phyloP scores from a whole-genome alignment of 768 basidiomycete genomes.

The Lactifluus subvellereus region DNA sequence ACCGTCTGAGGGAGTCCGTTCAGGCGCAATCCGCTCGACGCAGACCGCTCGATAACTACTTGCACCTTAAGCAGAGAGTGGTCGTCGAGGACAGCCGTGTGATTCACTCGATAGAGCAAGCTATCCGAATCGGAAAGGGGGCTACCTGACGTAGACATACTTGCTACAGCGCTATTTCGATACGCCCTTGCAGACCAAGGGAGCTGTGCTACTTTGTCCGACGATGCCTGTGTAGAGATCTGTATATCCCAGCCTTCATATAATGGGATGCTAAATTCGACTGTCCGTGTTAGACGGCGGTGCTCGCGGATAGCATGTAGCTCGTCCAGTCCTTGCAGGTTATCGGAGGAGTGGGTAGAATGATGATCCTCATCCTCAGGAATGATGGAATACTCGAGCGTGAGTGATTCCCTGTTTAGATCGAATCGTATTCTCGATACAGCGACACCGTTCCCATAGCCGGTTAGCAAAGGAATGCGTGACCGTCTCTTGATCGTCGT shows the following conservation, averaged over 20 bases:
- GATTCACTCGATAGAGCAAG: slow-evolving; percentile 58
- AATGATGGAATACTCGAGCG: slow-evolving; percentile 78
- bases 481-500: slow-evolving; percentile 70
- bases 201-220: slow-evolving; percentile 60
- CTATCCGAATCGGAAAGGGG: slow-evolving; percentile 44
- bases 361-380: slow-evolving; percentile 58
- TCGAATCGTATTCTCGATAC: slow-evolving; percentile 78
- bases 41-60: slow-evolving; percentile 74
- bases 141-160: slow-evolving; percentile 31
- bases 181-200: slow-evolving; percentile 67
- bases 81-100: slow-evolving; percentile 62
- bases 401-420: slow-evolving; percentile 74
- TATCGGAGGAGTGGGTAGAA: slow-evolving; percentile 29
- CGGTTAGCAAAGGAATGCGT: slow-evolving; percentile 66
- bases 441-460: slow-evolving; percentile 77
- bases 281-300: slow-evolving; percentile 61
- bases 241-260: slow-evolving; percentile 85
- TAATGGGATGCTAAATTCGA: slow-evolving; percentile 76
- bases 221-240: slow-evolving; percentile 67
- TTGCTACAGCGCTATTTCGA: slow-evolving; percentile 35
- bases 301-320: slow-evolving; percentile 60
- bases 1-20: slow-evolving; percentile 78
- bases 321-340: slow-evolving; percentile 52
- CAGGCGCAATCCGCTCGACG: slow-evolving; percentile 71
- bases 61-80: slow-evolving; percentile 79